Percentiles rank a stretch among this genome's conserved stretches.
Evolutionary conservation across 441 rosid species (phyloP).

Genomic region (Geranium incanum): DNA sequence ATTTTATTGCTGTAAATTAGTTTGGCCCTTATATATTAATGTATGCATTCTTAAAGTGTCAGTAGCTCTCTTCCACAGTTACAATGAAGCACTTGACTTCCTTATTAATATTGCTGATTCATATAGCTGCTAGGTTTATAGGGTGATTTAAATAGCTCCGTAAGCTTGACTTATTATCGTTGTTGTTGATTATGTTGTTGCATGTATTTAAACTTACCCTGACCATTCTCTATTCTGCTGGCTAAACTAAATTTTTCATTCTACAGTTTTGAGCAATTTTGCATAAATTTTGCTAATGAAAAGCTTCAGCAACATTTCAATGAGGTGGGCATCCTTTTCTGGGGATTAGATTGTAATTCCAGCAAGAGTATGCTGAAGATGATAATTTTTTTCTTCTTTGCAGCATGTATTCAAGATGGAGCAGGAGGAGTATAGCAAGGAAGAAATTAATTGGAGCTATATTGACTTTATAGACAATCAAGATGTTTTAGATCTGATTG

Average conservation of each 20-base stretch:
- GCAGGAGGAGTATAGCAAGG: slow-evolving; percentile 71
- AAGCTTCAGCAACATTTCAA: slow-evolving; percentile 80
- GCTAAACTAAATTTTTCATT: slow-evolving; percentile 4
- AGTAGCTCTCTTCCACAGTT: background rate
- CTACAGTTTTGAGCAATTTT: slow-evolving; percentile 76
- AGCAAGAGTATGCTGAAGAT: slow-evolving; percentile 9
- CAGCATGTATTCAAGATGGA: slow-evolving; percentile 88
- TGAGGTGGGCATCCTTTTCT: slow-evolving; percentile 40
- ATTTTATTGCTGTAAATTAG: slow-evolving; percentile 18
- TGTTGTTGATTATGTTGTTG: background rate
- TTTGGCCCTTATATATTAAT: background rate
- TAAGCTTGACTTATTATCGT: background rate
- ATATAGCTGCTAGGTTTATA: background rate
- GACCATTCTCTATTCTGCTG: background rate
- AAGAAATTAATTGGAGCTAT: slow-evolving; percentile 40
- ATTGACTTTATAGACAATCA: slow-evolving; percentile 49
- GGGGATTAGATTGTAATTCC: slow-evolving; percentile 16
- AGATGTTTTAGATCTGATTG: slow-evolving; percentile 68
- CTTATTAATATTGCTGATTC: background rate
- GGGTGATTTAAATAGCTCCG: background rate
- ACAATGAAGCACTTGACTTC: background rate
- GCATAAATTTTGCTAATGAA: slow-evolving; percentile 78
- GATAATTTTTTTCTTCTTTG: slow-evolving; percentile 3
- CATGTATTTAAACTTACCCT: background rate
- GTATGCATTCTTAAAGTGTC: background rate